A percentile compares a stretch with the other conserved stretches of the same genome.
phyloP scores from a whole-genome alignment of 495 filamentous ascomycete genomes.

The Tuber melanosporum region DNA sequence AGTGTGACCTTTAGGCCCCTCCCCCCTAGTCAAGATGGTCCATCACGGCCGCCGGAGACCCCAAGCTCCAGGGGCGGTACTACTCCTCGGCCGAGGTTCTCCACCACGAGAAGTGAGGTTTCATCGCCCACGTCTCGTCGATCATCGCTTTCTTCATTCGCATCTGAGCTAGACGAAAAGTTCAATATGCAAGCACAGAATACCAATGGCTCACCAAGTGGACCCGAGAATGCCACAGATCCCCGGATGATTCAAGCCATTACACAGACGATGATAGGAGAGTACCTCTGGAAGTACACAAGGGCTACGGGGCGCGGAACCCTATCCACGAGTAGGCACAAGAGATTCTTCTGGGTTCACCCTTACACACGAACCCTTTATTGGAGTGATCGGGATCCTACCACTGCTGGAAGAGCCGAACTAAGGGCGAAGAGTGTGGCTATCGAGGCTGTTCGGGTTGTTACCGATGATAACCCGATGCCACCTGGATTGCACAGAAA shows the following conservation, averaged over 20 bases:
- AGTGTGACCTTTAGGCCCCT: slow-evolving; percentile 54
- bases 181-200: slow-evolving; percentile 65
- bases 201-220: slow-evolving; percentile 10
- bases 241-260: slow-evolving; percentile 99
- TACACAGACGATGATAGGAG: slow-evolving; percentile 98
- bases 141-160: slow-evolving; percentile 91
- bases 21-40: slow-evolving; percentile 52
- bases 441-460: slow-evolving; percentile 85
- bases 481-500: slow-evolving; percentile 90
- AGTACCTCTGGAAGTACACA: slow-evolving; percentile 98
- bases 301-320: slow-evolving; percentile 78
- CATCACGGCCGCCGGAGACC: slow-evolving; percentile 38
- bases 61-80: slow-evolving; percentile 49
- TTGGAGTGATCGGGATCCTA: slow-evolving; percentile 89
- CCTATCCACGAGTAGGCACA: slow-evolving; percentile 80
- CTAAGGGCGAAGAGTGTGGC: slow-evolving; percentile 88
- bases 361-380: slow-evolving; percentile 95
- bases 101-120: slow-evolving; percentile 51
- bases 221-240: slow-evolving; percentile 59
- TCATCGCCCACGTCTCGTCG: slow-evolving; percentile 51
- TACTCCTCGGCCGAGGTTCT: slow-evolving; percentile 53
- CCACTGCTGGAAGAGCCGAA: slow-evolving; percentile 65
- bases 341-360: slow-evolving; percentile 98
- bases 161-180: slow-evolving; percentile 80
- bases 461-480: slow-evolving; percentile 93